A percentile compares a stretch with the other conserved stretches of the same genome.
Conservation (phyloP, 768 basidiomycete species). For the Russula dissimulans region DNA sequence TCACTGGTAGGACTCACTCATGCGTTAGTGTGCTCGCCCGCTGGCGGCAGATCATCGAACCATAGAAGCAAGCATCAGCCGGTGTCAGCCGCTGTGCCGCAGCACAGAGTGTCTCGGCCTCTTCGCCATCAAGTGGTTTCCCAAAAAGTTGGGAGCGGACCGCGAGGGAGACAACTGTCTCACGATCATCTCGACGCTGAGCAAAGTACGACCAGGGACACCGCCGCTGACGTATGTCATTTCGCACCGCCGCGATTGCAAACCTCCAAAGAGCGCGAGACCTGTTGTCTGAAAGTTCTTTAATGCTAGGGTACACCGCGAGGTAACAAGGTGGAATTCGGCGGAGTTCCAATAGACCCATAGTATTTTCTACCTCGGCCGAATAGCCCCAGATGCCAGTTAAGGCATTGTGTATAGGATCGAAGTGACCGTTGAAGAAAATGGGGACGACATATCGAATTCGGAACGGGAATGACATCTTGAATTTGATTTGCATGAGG, state of each 20-base stretch:
- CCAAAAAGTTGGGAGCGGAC: slow-evolving; percentile 3
- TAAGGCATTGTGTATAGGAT: slow-evolving; percentile 1
- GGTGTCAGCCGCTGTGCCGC: slow-evolving; percentile 18
- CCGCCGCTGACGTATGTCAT: neutral
- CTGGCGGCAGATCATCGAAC: slow-evolving; percentile 12
- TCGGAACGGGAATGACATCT: slow-evolving; percentile 5
- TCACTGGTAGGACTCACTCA: slow-evolving; percentile 10
- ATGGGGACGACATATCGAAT: neutral
- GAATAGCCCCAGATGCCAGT: neutral
- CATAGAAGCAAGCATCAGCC: slow-evolving; percentile 1
- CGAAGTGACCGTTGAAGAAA: slow-evolving; percentile 3
- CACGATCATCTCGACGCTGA: too few relatives aligned
- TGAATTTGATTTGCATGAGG: slow-evolving; percentile 13
- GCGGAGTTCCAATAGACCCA: slow-evolving; percentile 20
- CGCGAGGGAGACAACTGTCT: too few relatives aligned
- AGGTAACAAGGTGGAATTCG: slow-evolving; percentile 19
- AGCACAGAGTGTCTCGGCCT: slow-evolving; percentile 16
- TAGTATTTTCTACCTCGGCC: neutral
- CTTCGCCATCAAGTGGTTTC: slow-evolving; percentile 13
- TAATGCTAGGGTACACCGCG: neutral
- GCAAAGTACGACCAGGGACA: slow-evolving; percentile 21
- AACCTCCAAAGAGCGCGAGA: too few relatives aligned
- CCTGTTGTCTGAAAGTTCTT: slow-evolving; percentile 20
- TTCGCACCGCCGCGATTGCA: too few relatives aligned
- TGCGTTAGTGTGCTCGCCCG: slow-evolving; percentile 21